Evolutionary conservation across 371 early-diverging fungal species (phyloP).

Genomic region (Syncephalastrum monosporum): DNA sequence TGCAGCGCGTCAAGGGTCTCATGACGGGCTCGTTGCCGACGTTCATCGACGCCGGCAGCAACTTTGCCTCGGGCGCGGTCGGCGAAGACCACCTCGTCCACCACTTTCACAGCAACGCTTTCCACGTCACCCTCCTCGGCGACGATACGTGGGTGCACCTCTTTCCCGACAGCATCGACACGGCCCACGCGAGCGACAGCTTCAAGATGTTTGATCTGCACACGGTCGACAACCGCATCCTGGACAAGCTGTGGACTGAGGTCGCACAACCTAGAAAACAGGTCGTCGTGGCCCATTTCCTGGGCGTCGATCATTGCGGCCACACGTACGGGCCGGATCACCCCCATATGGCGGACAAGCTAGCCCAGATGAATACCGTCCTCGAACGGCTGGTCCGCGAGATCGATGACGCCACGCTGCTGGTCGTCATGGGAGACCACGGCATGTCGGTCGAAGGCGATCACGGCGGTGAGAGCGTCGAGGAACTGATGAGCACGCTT

Average conservation of each 20-base stretch:
- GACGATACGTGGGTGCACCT: slow-evolving; percentile 95
- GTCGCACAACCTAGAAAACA: slow-evolving; percentile 55
- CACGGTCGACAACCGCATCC: slow-evolving; percentile 88
- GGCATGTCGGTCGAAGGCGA: slow-evolving; percentile 99
- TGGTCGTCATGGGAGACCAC: slow-evolving; percentile 98
- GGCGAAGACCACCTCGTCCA: slow-evolving; percentile 84
- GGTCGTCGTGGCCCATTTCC: slow-evolving; percentile 83
- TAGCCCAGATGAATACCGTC: slow-evolving; percentile 81
- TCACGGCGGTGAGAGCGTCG: slow-evolving; percentile 95
- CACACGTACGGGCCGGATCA: slow-evolving; percentile 92
- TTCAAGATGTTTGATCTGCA: slow-evolving; percentile 93
- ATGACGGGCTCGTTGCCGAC: slow-evolving; percentile 91
- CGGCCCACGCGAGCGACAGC: slow-evolving; percentile 75
- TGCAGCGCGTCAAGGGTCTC: slow-evolving; percentile 92
- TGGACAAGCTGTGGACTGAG: slow-evolving; percentile 53
- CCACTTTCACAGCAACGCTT: slow-evolving; percentile 45
- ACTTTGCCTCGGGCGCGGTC: slow-evolving; percentile 85
- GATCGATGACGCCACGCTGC: slow-evolving; percentile 84
- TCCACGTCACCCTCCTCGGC: slow-evolving; percentile 68
- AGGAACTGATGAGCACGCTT: slow-evolving; percentile 85
- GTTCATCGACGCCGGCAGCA: slow-evolving; percentile 92
- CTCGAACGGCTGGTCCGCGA: slow-evolving; percentile 63
- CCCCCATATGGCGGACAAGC: slow-evolving; percentile 80
- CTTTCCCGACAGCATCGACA: slow-evolving; percentile 66
- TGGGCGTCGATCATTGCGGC: slow-evolving; percentile 97